Conservation (phyloP, 495 filamentous ascomycete genomes). For the Penicillium subrubescens region DNA sequence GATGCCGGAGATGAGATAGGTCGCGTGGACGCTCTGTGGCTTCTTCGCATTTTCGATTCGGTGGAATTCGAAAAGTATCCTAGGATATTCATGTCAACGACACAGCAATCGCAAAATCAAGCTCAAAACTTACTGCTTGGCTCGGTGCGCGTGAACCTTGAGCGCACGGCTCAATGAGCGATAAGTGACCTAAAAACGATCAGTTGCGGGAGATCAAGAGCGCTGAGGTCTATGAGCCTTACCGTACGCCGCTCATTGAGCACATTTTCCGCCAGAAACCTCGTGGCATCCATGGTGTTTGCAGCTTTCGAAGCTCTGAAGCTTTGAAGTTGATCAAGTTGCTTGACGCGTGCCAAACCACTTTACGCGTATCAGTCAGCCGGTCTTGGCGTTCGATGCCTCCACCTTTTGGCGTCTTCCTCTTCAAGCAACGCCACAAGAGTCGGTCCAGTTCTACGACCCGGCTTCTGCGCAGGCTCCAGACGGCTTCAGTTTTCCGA, state of each 20-base stretch:
- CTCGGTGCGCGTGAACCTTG: constrained; percentile 77
- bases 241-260: constrained; percentile 77
- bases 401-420: constrained; percentile 19
- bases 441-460: background rate
- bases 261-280: constrained; percentile 73
- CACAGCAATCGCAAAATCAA: background rate
- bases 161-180: constrained; percentile 76
- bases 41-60: constrained; percentile 74
- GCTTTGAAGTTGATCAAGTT: constrained; percentile 11
- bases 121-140: constrained; percentile 68
- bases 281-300: constrained; percentile 56
- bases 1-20: constrained; percentile 78
- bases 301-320: constrained; percentile 10
- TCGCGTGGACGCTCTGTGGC: constrained; percentile 76
- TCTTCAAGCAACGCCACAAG: background rate
- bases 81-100: constrained; percentile 29
- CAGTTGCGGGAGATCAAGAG: background rate
- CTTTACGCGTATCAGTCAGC: constrained; percentile 57
- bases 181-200: constrained; percentile 71
- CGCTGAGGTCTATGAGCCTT: constrained; percentile 28
- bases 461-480: background rate
- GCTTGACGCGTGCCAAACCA: constrained; percentile 46
- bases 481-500: constrained; percentile 13
- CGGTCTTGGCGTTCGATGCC: constrained; percentile 41
- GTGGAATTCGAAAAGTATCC: constrained; percentile 92